phyloP scores from a whole-genome alignment of 1,284 basidiomycete genomes.

The Tausonia pullulans region DNA sequence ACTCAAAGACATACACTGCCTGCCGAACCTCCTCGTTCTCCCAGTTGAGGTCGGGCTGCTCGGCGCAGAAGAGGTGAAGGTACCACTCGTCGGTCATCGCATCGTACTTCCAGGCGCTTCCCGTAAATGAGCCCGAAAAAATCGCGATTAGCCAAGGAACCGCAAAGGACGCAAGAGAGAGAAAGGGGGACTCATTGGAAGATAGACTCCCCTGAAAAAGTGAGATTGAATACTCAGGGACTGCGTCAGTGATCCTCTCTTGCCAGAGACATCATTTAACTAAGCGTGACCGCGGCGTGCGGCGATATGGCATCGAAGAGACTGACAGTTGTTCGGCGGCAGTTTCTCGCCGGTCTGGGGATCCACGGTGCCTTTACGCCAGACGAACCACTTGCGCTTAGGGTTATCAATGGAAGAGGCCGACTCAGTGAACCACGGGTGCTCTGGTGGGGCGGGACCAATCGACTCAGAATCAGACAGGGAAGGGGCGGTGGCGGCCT shows the following conservation, averaged over 20 bases:
- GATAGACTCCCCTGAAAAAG: neutral
- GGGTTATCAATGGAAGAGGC: constrained; percentile 30
- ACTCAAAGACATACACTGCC: constrained; percentile 24
- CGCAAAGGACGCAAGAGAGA: neutral
- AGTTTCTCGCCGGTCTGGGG: constrained; percentile 22
- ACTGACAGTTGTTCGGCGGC: constrained; percentile 40
- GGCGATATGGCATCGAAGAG: constrained; percentile 12
- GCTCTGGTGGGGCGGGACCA: too few species aligned
- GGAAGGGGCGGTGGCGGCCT: too few species aligned
- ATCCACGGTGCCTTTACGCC: constrained; percentile 23
- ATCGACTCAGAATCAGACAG: too few species aligned
- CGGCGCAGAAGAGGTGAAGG: constrained; percentile 36
- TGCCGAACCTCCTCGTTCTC: constrained; percentile 18
- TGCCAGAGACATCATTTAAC: too few species aligned
- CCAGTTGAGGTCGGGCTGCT: constrained; percentile 40
- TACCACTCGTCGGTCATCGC: constrained; percentile 38
- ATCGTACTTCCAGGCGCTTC: constrained; percentile 37
- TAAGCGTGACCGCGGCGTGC: too few species aligned
- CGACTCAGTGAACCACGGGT: constrained; percentile 37
- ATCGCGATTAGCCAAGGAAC: constrained; percentile 9
- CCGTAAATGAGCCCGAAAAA: too few species aligned
- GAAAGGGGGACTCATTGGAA: neutral
- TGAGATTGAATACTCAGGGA: too few species aligned
- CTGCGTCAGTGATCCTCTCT: too few species aligned
- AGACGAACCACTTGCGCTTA: constrained; percentile 40